These are phyloP conservation scores for Cadophora luteo-olivacea DNA, from an alignment of 2,329 filamentous ascomycete genomes.

Conservation along the genomic window DNA sequence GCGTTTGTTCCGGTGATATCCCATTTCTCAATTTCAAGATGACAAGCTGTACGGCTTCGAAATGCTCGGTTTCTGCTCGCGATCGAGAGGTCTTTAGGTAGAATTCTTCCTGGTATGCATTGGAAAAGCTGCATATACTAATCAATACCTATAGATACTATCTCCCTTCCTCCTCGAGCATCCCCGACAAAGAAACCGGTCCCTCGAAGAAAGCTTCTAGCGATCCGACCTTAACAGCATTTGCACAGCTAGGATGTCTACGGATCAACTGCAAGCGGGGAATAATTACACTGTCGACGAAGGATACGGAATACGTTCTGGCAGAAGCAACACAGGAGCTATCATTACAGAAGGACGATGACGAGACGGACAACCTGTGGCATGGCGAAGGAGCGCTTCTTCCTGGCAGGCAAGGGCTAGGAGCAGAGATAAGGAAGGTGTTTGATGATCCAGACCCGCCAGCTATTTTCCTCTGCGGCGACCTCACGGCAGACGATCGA, in stretches of 20 bases:
- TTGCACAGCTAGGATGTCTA: conserved; percentile 57
- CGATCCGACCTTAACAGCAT: conserved; percentile 52
- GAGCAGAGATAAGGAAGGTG: conserved; percentile 30
- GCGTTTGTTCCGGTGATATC: neutral
- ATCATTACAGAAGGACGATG: conserved; percentile 39
- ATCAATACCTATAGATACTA: conserved; percentile 32
- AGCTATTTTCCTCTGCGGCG: conserved; percentile 45
- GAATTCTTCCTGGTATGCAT: neutral
- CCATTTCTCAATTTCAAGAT: conserved; percentile 12
- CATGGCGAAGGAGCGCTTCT: conserved; percentile 38
- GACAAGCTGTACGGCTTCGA: neutral
- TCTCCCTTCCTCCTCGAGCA: conserved; percentile 22
- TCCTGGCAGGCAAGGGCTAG: conserved; percentile 24
- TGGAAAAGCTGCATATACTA: neutral
- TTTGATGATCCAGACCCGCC: conserved; percentile 32
- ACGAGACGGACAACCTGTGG: conserved; percentile 41
- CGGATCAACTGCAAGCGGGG: conserved; percentile 54
- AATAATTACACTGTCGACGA: conserved; percentile 49
- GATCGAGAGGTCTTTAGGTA: conserved; percentile 41
- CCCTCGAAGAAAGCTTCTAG: conserved; percentile 28
- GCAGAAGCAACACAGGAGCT: conserved; percentile 40
- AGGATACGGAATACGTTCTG: conserved; percentile 37
- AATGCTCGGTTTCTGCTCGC: conserved; percentile 24
- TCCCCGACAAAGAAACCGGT: conserved; percentile 16
- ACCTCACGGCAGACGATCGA: conserved; percentile 48